Conservation (phyloP, 1,284 basidiomycete genomes). For the Ustilago loliicola region DNA sequence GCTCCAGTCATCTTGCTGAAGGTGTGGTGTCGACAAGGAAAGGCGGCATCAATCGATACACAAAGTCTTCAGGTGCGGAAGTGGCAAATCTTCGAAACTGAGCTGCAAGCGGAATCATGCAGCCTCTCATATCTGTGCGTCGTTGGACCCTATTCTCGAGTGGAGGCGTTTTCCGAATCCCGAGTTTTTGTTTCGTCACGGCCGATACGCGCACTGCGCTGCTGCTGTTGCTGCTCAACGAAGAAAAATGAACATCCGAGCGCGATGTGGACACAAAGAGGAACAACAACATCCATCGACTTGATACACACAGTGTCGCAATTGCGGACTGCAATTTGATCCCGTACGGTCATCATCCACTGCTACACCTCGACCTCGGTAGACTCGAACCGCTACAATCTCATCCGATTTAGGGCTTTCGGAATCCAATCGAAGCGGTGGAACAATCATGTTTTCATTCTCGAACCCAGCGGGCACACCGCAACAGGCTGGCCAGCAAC, state of each 20-base stretch:
- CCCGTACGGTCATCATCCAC: neutral
- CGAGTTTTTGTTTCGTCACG: constrained; percentile 12
- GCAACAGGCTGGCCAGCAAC: constrained; percentile 32
- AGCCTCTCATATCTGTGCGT: constrained; percentile 9
- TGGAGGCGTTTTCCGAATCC: constrained; percentile 9
- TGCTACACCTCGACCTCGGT: neutral
- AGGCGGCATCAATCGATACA: neutral
- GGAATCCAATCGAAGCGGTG: neutral
- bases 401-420: neutral
- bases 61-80: neutral
- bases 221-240: neutral
- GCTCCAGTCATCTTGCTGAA: constrained; percentile 32
- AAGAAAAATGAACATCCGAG: constrained; percentile 16
- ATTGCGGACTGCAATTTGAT: neutral
- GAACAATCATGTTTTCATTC: constrained; percentile 38
- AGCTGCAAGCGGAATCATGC: constrained; percentile 2
- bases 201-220: constrained; percentile 1
- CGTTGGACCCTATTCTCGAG: constrained; percentile 12
- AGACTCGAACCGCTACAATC: neutral
- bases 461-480: constrained; percentile 31
- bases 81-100: constrained; percentile 20
- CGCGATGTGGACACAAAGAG: constrained; percentile 17
- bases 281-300: constrained; percentile 29
- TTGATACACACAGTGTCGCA: neutral
- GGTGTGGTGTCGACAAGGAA: neutral